These are phyloP conservation scores for Nicotiana knightiana DNA, from an alignment of 257 asterid genomes.

Conservation along the genomic window DNA sequence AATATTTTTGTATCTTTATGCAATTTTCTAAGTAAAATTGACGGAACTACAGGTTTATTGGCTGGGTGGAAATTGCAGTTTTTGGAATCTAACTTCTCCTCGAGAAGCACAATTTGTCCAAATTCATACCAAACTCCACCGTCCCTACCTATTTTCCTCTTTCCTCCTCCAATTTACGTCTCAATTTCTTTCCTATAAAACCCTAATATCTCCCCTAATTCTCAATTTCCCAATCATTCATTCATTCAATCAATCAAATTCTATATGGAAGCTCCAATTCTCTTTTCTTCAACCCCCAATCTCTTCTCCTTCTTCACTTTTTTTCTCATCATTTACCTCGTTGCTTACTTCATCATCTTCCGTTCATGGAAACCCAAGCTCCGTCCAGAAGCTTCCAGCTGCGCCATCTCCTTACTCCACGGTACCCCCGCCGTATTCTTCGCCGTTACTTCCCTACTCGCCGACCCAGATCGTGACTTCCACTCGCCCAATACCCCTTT, in stretches of 20 bases:
- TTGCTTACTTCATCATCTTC: constrained; percentile 53
- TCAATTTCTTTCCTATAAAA: background rate
- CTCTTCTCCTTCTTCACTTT: constrained; percentile 39
- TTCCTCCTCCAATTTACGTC: background rate
- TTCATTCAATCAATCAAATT: background rate
- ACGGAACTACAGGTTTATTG: background rate
- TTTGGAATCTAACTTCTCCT: background rate
- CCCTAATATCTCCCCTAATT: background rate
- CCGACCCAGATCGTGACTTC: constrained; percentile 51
- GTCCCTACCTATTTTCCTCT: background rate
- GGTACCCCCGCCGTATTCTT: constrained; percentile 90
- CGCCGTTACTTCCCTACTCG: constrained; percentile 44
- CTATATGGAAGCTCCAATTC: constrained; percentile 27
- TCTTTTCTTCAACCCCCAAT: constrained; percentile 21
- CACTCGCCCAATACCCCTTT: constrained; percentile 55
- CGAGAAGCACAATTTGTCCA: background rate
- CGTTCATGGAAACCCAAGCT: constrained; percentile 53
- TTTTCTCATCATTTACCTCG: constrained; percentile 40
- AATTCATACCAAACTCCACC: background rate
- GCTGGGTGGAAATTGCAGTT: background rate
- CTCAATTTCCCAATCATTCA: background rate
- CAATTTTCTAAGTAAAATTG: background rate
- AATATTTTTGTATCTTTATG: too few species aligned
- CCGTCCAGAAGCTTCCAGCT: constrained; percentile 92
- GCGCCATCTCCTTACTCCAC: constrained; percentile 73